Percentiles rank a stretch among this genome's conserved stretches.
Evolutionary conservation across 2,329 filamentous ascomycete genomes (phyloP).

Genomic region (Sclerotiophoma versabilis): DNA sequence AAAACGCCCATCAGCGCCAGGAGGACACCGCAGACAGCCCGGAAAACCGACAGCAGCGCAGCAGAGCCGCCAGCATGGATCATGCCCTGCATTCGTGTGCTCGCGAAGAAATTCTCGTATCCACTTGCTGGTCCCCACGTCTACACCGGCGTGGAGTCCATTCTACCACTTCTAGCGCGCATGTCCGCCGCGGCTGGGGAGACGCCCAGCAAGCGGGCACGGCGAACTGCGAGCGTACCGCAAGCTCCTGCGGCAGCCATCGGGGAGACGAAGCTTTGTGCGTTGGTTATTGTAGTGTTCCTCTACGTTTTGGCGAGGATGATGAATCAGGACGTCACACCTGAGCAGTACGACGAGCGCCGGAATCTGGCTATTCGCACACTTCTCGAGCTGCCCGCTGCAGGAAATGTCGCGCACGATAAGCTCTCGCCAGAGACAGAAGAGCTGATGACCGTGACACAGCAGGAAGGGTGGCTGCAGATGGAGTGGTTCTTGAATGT

Average conservation of each 20-base stretch:
- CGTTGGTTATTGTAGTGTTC: conserved; percentile 66
- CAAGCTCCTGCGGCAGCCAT: conserved; percentile 19
- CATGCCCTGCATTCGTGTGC: conserved; percentile 69
- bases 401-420: conserved; percentile 56
- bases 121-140: conserved; percentile 73
- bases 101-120: conserved; percentile 69
- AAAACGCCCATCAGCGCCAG: conserved; percentile 34
- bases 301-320: conserved; percentile 64
- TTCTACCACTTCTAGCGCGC: conserved; percentile 49
- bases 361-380: conserved; percentile 58
- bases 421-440: conserved; percentile 50
- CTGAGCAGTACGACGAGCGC: conserved; percentile 43
- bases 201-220: conserved; percentile 58
- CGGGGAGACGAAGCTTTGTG: conserved; percentile 34
- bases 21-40: conserved; percentile 32
- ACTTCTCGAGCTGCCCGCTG: conserved; percentile 57
- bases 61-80: conserved; percentile 63
- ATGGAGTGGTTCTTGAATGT: conserved; percentile 66
- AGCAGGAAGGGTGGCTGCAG: conserved; percentile 56
- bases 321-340: conserved; percentile 38
- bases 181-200: conserved; percentile 42
- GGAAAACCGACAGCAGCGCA: conserved; percentile 20
- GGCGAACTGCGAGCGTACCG: conserved; percentile 38
- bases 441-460: conserved; percentile 41
- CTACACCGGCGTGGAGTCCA: conserved; percentile 72